Percentiles rank a stretch among this genome's conserved stretches.
Evolutionary conservation across 208 protist species (phyloP).

Genomic region (Acanthamoeba sp.): DNA sequence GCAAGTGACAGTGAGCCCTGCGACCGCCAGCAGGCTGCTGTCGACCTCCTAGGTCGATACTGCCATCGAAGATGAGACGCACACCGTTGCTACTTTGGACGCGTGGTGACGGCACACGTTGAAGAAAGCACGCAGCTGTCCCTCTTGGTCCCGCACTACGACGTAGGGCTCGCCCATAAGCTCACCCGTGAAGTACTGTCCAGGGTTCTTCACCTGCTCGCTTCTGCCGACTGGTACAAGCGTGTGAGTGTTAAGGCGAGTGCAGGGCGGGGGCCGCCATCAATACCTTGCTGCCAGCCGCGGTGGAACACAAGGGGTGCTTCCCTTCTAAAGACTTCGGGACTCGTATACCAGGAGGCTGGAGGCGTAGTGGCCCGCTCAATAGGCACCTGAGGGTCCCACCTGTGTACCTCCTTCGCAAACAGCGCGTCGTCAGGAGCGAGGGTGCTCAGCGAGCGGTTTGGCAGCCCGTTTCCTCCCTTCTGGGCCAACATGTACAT

Average conservation of each 20-base stretch:
- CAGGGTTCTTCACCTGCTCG: slow-evolving; percentile 1
- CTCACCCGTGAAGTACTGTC: slow-evolving; percentile 22
- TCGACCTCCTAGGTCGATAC: too few relatives aligned
- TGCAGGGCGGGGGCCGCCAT: too few relatives aligned
- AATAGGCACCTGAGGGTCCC: slow-evolving; percentile 22
- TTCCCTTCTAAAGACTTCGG: not conserved
- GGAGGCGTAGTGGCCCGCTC: slow-evolving; percentile 20
- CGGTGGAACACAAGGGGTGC: not conserved
- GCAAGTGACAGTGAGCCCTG: too few relatives aligned
- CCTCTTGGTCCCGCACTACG: slow-evolving; percentile 26
- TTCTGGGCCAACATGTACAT: too few relatives aligned
- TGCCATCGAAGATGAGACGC: too few relatives aligned
- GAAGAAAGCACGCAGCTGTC: slow-evolving; percentile 57
- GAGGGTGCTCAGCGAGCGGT: not conserved
- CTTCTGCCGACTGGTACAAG: not conserved
- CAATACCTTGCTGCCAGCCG: slow-evolving; percentile 22
- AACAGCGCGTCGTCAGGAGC: not conserved
- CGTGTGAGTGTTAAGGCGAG: too few relatives aligned
- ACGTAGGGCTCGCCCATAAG: slow-evolving; percentile 62
- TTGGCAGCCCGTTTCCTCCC: not conserved
- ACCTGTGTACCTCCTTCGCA: not conserved
- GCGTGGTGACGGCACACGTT: slow-evolving; percentile 72
- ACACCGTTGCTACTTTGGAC: not conserved
- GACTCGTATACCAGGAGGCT: slow-evolving; percentile 25
- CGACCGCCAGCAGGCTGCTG: too few relatives aligned